Evolutionary conservation across 1,284 basidiomycete genomes (phyloP).

Genomic region (Puccinia polysora): DNA sequence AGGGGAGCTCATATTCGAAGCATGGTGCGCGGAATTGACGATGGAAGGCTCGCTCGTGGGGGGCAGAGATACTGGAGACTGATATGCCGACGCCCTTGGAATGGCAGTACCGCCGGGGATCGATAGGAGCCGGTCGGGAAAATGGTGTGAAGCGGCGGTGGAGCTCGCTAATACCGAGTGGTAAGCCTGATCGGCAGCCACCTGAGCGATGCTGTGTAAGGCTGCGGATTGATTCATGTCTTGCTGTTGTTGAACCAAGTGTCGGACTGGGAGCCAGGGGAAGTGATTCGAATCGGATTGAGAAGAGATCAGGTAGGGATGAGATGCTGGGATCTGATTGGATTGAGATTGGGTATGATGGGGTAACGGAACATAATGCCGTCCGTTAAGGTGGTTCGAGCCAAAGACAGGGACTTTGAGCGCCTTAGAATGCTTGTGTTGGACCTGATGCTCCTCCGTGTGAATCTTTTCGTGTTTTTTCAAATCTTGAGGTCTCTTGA

Average conservation of each 20-base stretch:
- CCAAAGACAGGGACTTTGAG: not conserved
- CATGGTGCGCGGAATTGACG: not conserved
- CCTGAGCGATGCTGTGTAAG: constrained; percentile 23
- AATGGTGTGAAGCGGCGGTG: constrained; percentile 1
- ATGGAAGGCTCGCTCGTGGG: not conserved
- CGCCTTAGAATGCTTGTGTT: constrained; percentile 67
- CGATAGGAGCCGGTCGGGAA: not conserved
- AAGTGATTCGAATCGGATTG: not conserved
- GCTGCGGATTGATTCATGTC: constrained; percentile 23
- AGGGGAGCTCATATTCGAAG: not conserved
- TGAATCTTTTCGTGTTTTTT: constrained; percentile 99
- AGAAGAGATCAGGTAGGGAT: not conserved
- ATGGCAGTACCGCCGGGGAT: not conserved
- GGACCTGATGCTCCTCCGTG: constrained; percentile 86
- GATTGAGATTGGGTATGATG: constrained; percentile 34
- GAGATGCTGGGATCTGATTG: no score
- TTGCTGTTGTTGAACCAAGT: constrained; percentile 42
- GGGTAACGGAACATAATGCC: constrained; percentile 24
- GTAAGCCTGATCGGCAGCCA: constrained; percentile 28
- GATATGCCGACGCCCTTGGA: not conserved
- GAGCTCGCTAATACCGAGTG: constrained; percentile 25
- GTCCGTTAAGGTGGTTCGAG: not conserved
- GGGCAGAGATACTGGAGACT: not conserved
- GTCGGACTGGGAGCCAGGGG: constrained; percentile 10
- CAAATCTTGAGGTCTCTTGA: constrained; percentile 97